A percentile compares a stretch with the other conserved stretches of the same genome.
These are phyloP conservation scores for Termitomyces sp. DNA, from an alignment of 768 basidiomycete species.

Conservation along the genomic window DNA sequence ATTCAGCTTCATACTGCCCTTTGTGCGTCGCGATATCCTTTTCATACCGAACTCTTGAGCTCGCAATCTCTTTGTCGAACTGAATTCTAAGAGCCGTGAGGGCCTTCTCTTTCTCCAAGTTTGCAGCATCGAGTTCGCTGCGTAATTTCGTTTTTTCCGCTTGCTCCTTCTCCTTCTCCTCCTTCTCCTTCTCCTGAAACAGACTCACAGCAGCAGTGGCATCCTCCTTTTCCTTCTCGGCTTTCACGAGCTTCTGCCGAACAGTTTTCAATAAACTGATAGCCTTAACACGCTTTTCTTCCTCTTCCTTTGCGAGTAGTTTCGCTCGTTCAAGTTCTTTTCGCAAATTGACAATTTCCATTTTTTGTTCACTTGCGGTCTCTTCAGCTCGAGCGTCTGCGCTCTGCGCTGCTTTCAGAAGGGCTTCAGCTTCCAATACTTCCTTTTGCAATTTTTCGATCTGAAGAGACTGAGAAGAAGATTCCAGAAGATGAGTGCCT, in stretches of 20 bases:
- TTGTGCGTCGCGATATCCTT: conserved; percentile 63
- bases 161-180: conserved; percentile 53
- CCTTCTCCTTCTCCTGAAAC: conserved; percentile 50
- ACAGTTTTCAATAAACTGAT: conserved; percentile 92
- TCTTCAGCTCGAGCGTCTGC: conserved; percentile 47
- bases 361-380: conserved; percentile 44
- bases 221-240: conserved; percentile 92
- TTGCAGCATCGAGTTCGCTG: conserved; percentile 59
- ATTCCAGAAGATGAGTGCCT: conserved; percentile 79
- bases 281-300: conserved; percentile 95
- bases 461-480: conserved; percentile 71
- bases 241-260: conserved; percentile 94
- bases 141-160: conserved; percentile 51
- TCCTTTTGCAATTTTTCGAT: conserved; percentile 70
- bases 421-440: conserved; percentile 64
- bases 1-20: conserved; percentile 76
- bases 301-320: conserved; percentile 80
- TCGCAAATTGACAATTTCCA: conserved; percentile 56
- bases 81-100: conserved; percentile 57
- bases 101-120: conserved; percentile 61
- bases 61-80: conserved; percentile 68
- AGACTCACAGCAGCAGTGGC: conserved; percentile 51
- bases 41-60: conserved; percentile 64
- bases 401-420: conserved; percentile 56
- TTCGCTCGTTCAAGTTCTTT: conserved; percentile 62